phyloP scores from a whole-genome alignment of 2,329 filamentous ascomycete species.

The Beauveria sp. region DNA sequence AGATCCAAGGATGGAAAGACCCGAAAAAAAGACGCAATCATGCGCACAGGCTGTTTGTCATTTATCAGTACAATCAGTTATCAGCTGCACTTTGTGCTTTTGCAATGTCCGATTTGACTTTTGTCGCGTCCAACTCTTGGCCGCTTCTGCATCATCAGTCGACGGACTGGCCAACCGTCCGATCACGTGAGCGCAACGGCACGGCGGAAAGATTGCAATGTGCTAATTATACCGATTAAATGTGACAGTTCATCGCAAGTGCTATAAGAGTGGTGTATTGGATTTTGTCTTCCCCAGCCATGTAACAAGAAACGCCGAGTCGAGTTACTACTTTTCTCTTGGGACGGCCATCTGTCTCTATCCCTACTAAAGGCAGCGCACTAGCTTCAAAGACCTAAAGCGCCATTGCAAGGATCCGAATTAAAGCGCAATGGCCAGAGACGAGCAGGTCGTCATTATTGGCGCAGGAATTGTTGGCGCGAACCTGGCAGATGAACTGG shows the following conservation, averaged over 20 bases:
- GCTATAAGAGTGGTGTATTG: slow-evolving; percentile 3
- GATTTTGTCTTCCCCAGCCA: neutral
- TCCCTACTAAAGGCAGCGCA: neutral
- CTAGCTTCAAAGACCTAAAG: neutral
- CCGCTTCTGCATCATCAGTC: neutral
- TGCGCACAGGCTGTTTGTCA: no score
- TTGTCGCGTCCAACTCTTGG: neutral
- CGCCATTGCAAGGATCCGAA: slow-evolving; percentile 8
- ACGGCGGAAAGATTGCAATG: neutral
- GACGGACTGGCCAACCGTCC: slow-evolving; percentile 1
- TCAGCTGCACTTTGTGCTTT: no score
- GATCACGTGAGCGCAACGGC: slow-evolving; percentile 14
- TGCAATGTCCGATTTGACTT: neutral
- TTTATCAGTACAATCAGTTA: no score
- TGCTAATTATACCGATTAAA: neutral
- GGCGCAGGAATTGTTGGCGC: slow-evolving; percentile 58
- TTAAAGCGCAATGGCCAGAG: slow-evolving; percentile 22
- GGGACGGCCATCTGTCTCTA: neutral
- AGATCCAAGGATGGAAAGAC: no score
- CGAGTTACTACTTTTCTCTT: neutral
- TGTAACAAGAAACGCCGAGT: neutral
- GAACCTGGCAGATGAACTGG: slow-evolving; percentile 57
- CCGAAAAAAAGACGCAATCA: no score
- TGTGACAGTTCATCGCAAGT: neutral
- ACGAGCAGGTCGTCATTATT: slow-evolving; percentile 47